Percentiles rank a stretch among this genome's conserved stretches.
Conservation (phyloP, 371 early-diverging fungal species). For the Rhizopus arrhizus region DNA sequence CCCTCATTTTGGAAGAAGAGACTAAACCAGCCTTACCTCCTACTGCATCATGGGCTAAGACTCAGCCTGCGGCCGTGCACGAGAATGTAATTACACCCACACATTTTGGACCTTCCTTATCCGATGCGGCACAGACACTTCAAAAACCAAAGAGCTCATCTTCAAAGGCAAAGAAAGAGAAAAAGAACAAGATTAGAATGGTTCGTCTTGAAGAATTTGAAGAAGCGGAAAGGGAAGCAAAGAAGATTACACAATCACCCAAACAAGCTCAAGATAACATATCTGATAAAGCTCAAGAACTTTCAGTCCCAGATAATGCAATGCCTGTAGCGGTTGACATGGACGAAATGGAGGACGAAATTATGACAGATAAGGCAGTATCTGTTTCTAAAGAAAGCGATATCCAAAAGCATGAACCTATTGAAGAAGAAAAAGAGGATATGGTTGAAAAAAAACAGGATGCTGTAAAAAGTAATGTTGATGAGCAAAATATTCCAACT, state of each 20-base stretch:
- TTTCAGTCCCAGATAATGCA: background rate
- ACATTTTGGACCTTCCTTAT: slow-evolving; percentile 51
- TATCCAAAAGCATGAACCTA: background rate
- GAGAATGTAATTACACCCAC: slow-evolving; percentile 44
- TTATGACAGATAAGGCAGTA: background rate
- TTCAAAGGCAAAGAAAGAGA: slow-evolving; percentile 44
- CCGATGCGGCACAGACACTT: slow-evolving; percentile 43
- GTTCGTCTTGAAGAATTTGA: slow-evolving; percentile 52
- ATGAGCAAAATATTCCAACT: no score
- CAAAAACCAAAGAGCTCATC: slow-evolving; percentile 50
- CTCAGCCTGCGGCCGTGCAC: slow-evolving; percentile 29
- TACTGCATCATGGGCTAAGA: slow-evolving; percentile 66
- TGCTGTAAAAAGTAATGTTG: no score
- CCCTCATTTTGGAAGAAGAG: slow-evolving; percentile 22
- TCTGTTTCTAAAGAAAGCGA: background rate
- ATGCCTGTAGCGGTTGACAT: background rate
- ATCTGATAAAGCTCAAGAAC: background rate
- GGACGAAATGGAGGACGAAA: background rate
- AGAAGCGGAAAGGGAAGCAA: slow-evolving; percentile 35
- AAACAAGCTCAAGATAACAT: background rate
- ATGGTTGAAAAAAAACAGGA: no score
- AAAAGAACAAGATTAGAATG: slow-evolving; percentile 46
- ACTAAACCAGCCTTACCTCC: slow-evolving; percentile 65
- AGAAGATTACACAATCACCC: slow-evolving; percentile 13
- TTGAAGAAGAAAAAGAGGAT: no score